phyloP scores from a whole-genome alignment of 352 stramenopile species.

The Globisporangium nodosum region DNA sequence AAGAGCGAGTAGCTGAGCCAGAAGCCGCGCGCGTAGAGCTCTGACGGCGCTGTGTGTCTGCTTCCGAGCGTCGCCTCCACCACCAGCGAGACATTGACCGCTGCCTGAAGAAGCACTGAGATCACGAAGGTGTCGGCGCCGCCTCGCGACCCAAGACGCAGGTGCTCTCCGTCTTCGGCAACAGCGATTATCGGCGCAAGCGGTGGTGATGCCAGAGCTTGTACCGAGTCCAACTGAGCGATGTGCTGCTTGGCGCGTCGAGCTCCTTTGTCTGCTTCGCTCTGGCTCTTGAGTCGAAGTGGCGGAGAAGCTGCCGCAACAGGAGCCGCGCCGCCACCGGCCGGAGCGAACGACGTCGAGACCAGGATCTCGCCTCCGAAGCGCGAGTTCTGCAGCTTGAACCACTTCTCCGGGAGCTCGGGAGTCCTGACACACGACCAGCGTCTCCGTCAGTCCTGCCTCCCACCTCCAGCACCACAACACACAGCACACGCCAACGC shows the following conservation, averaged over 20 bases:
- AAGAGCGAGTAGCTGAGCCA: constrained; percentile 86
- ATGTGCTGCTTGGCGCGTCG: not conserved
- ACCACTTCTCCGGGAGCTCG: constrained; percentile 57
- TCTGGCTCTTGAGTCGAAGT: not conserved
- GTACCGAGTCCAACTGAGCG: not conserved
- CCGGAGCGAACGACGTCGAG: constrained; percentile 15
- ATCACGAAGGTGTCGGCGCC: constrained; percentile 57
- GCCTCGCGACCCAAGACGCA: constrained; percentile 36
- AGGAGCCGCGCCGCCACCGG: not conserved
- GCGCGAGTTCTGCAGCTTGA: constrained; percentile 67
- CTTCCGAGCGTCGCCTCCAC: constrained; percentile 6
- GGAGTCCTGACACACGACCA: constrained; percentile 35
- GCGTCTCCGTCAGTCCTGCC: not conserved
- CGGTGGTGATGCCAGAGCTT: not conserved
- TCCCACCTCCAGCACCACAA: not conserved
- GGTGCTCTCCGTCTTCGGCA: constrained; percentile 34
- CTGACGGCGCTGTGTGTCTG: not conserved
- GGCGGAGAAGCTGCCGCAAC: not conserved
- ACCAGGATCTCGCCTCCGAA: constrained; percentile 70
- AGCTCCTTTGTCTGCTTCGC: not conserved
- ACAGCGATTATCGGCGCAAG: constrained; percentile 2
- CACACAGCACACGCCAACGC: not conserved
- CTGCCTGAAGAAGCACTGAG: constrained; percentile 44
- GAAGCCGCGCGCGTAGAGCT: constrained; percentile 28
- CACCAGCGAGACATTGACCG: constrained; percentile 26